A percentile compares a stretch with the other conserved stretches of the same genome.
phyloP scores from a whole-genome alignment of 306 rosid species.

The Cucurbita moschata region DNA sequence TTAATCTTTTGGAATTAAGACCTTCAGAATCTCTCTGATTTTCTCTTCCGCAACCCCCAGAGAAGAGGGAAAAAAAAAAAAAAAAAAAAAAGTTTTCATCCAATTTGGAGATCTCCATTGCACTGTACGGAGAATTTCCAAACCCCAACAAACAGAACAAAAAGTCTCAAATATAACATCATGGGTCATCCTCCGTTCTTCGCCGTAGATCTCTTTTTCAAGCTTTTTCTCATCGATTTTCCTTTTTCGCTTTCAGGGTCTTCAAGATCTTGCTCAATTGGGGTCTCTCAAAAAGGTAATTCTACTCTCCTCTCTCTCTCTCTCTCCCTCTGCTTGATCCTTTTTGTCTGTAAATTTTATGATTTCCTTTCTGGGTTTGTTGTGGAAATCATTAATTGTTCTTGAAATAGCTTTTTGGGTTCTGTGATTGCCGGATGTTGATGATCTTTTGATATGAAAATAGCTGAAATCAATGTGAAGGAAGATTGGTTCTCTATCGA shows the following conservation, averaged over 20 bases:
- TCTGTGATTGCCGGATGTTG: background rate
- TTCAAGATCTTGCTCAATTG: background rate
- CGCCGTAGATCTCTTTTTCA: constrained; percentile 1
- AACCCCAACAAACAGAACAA: background rate
- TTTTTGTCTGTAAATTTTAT: background rate
- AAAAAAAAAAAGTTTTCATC: background rate
- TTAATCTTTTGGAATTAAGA: constrained; percentile 9
- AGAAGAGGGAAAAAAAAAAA: background rate
- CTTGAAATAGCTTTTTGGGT: background rate
- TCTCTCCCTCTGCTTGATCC: background rate
- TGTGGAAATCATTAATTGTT: background rate
- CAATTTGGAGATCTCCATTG: background rate
- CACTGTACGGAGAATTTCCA: background rate
- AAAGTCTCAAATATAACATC: background rate
- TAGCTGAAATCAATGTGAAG: background rate
- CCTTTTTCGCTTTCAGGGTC: background rate
- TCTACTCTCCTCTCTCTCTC: background rate
- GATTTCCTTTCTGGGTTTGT: background rate
- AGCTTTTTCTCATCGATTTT: background rate
- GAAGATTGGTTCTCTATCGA: background rate
- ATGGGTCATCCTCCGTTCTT: background rate
- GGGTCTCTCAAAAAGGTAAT: background rate
- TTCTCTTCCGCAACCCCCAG: background rate
- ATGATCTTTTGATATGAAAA: background rate
- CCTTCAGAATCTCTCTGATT: background rate